Percentiles rank a stretch among this genome's conserved stretches.
Evolutionary conservation across 371 early-diverging fungal species (phyloP).

Genomic region (Mortierella sp.): DNA sequence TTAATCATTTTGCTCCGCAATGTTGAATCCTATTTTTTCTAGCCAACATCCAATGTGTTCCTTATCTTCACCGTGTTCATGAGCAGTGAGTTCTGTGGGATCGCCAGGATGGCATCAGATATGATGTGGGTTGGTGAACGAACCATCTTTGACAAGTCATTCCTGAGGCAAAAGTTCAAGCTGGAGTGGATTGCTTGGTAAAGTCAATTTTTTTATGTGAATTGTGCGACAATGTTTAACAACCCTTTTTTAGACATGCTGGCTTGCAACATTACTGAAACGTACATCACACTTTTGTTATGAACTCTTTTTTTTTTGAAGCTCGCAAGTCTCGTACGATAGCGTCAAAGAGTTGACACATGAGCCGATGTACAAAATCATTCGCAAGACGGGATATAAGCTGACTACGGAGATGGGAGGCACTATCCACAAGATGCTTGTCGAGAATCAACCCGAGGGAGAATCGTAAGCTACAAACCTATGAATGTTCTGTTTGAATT

Average conservation of each 20-base stretch:
- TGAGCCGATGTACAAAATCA: constrained; percentile 17
- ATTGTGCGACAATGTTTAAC: background rate
- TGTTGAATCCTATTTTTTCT: background rate
- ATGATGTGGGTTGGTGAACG: constrained; percentile 30
- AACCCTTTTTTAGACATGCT: background rate
- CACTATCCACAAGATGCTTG: constrained; percentile 10
- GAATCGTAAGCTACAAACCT: background rate
- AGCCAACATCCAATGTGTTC: constrained; percentile 13
- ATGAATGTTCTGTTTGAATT: background rate
- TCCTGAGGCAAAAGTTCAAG: constrained; percentile 21
- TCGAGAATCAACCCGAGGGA: background rate
- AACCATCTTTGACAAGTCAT: constrained; percentile 36
- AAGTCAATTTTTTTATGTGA: background rate
- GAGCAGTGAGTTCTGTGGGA: constrained; percentile 27
- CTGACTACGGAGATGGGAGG: constrained; percentile 10
- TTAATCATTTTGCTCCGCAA: background rate
- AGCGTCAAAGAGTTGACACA: background rate
- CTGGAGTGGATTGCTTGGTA: constrained; percentile 36
- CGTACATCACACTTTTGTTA: background rate
- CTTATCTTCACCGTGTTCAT: constrained; percentile 27
- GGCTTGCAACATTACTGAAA: background rate
- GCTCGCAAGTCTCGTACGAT: constrained; percentile 16
- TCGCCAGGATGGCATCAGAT: constrained; percentile 35
- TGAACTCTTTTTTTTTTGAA: background rate
- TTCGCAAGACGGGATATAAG: constrained; percentile 31